phyloP scores from a whole-genome alignment of 2,329 filamentous ascomycete genomes.

The Colletotrichum sp. region DNA sequence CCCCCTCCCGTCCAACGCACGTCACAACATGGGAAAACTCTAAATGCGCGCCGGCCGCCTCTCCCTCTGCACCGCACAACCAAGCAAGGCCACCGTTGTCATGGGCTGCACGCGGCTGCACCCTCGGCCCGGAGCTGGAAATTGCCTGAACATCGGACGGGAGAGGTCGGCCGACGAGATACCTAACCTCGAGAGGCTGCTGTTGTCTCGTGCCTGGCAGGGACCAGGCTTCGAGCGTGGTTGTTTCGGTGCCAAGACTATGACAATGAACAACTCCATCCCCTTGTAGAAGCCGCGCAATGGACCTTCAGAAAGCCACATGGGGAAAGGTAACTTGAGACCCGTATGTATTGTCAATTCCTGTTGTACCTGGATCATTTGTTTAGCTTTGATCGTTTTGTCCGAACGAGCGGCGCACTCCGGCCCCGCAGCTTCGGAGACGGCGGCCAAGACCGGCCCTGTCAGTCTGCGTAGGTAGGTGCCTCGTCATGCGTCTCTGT shows the following conservation, averaged over 20 bases:
- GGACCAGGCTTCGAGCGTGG: background rate
- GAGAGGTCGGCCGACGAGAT: background rate
- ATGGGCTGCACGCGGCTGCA: background rate
- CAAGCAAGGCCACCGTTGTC: background rate
- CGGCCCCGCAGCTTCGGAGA: too few relatives aligned
- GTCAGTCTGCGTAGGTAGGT: too few relatives aligned
- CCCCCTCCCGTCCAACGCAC: background rate
- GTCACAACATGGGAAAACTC: conserved; percentile 5
- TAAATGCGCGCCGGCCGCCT: background rate
- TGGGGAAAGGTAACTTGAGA: too few relatives aligned
- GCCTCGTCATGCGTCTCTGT: too few relatives aligned
- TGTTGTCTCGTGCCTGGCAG: background rate
- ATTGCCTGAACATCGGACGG: background rate
- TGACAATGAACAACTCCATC: background rate
- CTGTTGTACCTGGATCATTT: too few relatives aligned
- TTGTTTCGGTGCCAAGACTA: background rate
- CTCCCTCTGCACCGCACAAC: background rate
- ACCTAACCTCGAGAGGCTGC: background rate
- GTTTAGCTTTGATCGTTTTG: too few relatives aligned
- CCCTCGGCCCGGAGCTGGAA: background rate
- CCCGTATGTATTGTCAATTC: too few relatives aligned
- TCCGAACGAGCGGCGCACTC: too few relatives aligned
- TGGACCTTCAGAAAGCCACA: too few relatives aligned
- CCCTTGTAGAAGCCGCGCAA: too few relatives aligned
- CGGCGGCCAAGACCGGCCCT: too few relatives aligned